These are phyloP conservation scores for Lactarius sanguifluus DNA, from an alignment of 768 basidiomycete species.

Conservation along the genomic window DNA sequence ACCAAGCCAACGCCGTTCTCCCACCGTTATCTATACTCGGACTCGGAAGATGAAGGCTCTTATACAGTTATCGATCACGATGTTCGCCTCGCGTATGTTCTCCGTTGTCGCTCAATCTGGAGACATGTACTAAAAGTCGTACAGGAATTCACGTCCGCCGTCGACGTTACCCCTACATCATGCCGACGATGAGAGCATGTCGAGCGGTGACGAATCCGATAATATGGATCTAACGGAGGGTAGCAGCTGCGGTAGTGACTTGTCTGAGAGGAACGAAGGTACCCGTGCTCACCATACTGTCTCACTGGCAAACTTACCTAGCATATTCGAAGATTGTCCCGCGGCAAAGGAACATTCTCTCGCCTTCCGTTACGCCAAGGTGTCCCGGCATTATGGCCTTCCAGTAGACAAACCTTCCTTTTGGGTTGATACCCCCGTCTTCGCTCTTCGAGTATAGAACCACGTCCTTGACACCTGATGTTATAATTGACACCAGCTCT, in stretches of 20 bases:
- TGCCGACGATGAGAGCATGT: constrained; percentile 52
- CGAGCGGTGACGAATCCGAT: constrained; percentile 79
- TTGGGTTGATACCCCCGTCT: constrained; percentile 52
- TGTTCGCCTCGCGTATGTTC: constrained; percentile 64
- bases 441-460: constrained; percentile 34
- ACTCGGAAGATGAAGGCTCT: constrained; percentile 65
- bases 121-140: constrained; percentile 7
- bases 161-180: constrained; percentile 38
- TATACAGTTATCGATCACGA: constrained; percentile 69
- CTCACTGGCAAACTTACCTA: neutral
- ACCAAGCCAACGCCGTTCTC: constrained; percentile 23
- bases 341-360: constrained; percentile 2
- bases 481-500: neutral
- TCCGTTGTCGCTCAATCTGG: constrained; percentile 1
- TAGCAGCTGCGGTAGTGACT: constrained; percentile 39
- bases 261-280: constrained; percentile 53
- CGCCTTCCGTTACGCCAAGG: constrained; percentile 44
- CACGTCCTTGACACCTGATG: neutral
- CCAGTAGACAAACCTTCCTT: constrained; percentile 38
- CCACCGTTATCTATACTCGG: constrained; percentile 39
- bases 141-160: constrained; percentile 54
- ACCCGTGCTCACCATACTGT: constrained; percentile 17
- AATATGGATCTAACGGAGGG: constrained; percentile 65
- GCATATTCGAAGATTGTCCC: neutral
- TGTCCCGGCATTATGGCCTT: constrained; percentile 50